Conservation (phyloP, 1,284 basidiomycete genomes). For the Trichosporon coremiiforme region DNA sequence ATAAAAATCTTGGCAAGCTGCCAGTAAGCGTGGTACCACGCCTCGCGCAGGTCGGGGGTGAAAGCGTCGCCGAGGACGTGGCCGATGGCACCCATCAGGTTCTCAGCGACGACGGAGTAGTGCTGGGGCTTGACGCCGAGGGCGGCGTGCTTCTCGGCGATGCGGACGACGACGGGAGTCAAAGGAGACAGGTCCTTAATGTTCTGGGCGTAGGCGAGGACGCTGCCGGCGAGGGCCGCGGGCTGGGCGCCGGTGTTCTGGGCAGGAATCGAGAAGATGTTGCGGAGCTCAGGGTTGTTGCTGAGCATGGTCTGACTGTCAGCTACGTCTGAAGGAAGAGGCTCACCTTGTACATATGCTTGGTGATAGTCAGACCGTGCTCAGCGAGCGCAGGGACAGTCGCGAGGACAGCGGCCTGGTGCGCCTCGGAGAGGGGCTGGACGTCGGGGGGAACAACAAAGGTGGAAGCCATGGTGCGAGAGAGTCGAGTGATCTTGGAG, state of each 20-base stretch:
- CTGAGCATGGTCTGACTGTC: conserved; percentile 40
- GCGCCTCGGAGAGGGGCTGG: conserved; percentile 37
- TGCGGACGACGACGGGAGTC: conserved; percentile 42
- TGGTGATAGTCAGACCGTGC: conserved; percentile 45
- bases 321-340: not conserved
- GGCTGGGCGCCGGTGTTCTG: conserved; percentile 40
- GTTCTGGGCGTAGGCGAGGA: conserved; percentile 48
- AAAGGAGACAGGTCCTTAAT: conserved; percentile 47
- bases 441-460: conserved; percentile 28
- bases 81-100: conserved; percentile 42
- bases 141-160: conserved; percentile 47
- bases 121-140: conserved; percentile 45
- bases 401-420: conserved; percentile 43
- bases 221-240: conserved; percentile 40
- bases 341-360: conserved; percentile 38
- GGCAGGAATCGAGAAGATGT: conserved; percentile 43
- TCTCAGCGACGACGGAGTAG: conserved; percentile 44
- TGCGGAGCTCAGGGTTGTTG: conserved; percentile 39
- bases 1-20: conserved; percentile 44
- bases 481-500: conserved; percentile 2
- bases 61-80: conserved; percentile 46
- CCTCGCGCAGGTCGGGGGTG: conserved; percentile 41
- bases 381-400: conserved; percentile 45
- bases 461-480: conserved; percentile 20
- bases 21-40: conserved; percentile 43